Evolutionary conservation across 495 filamentous ascomycete species (phyloP), one percentile per base, ranked within the genome.

Genomic region (Thermothielavioides terrestris): DNA sequence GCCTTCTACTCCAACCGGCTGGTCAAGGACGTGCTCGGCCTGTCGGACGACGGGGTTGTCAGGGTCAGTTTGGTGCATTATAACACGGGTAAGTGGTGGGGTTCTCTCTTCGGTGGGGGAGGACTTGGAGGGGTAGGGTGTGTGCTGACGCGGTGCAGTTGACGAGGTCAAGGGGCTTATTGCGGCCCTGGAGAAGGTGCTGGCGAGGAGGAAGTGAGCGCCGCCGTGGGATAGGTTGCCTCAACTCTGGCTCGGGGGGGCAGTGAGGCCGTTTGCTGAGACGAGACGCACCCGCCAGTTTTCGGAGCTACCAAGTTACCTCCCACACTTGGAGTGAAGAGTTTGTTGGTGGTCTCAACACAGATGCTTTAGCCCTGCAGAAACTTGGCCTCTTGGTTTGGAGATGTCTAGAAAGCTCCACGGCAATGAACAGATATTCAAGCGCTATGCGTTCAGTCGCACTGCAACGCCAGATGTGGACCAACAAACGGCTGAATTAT

Each of bases 21-120:
- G 58, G 64, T 80, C 9, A 54, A 73, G 34, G 77, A 84, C n/a
- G 64, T 84, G 7, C 60, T 86, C 25, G 75, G 75, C 2, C 53
- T 86, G 46, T 73, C 22, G 17, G 56, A 56, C 2, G 78, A 82
- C 52, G 85, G 83, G 2, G 79, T 88, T 17, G 74, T 85, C 14
- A 76, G 85, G 61, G 80, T 86, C 30, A 82, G 77, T 56, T 70
- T 86, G 69, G 75, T 83, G 62, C 83, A 87, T 69, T 88, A 88
- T 67, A 89, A 88, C 59, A 86, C 80, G 6, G 66, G 82, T 82
- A 57, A 75, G 77, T 72, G 42, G 11, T 6, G 32, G 43, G 23
- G 32, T 7, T 22, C n/a, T 22, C 5, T 9, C 12, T 10, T 26
- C 7, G 9, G 1, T 23, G 2, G 11, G 26, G 14, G 23, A 5